phyloP scores from a whole-genome alignment of 2,329 filamentous ascomycete species.

The Fusarium chlamydosporum region DNA sequence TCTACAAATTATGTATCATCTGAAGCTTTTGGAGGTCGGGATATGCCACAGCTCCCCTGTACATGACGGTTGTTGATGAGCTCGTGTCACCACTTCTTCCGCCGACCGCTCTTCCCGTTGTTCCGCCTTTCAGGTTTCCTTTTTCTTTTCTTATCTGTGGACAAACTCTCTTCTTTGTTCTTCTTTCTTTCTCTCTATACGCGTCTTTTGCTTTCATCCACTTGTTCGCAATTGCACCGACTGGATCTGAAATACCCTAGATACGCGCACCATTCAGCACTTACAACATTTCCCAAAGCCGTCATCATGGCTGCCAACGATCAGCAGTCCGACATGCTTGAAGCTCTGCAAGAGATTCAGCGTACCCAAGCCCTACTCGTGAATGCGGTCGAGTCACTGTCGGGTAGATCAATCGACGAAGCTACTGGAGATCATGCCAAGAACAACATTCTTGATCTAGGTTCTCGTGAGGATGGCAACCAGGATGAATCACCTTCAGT shows the following conservation, averaged over 20 bases:
- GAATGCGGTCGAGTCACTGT: slow-evolving; percentile 58
- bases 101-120: slow-evolving; percentile 43
- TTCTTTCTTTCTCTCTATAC: slow-evolving; percentile 2
- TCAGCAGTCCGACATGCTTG: slow-evolving; percentile 46
- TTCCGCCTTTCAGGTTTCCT: slow-evolving; percentile 35
- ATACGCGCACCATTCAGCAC: slow-evolving; percentile 6
- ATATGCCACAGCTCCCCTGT: slow-evolving; percentile 33
- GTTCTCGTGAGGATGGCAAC: slow-evolving; percentile 27
- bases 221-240: slow-evolving; percentile 5
- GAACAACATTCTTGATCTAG: slow-evolving; percentile 24
- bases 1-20: slow-evolving; percentile 42
- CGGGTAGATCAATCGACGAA: slow-evolving; percentile 50
- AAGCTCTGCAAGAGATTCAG: slow-evolving; percentile 59
- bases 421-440: slow-evolving; percentile 21
- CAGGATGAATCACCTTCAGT: slow-evolving; percentile 20
- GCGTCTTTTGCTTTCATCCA: neutral
- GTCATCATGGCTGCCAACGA: slow-evolving; percentile 47
- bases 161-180: slow-evolving; percentile 9
- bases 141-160: slow-evolving; percentile 12
- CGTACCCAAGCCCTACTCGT: slow-evolving; percentile 60
- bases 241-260: slow-evolving; percentile 27
- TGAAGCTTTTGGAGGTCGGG: slow-evolving; percentile 31
- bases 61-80: slow-evolving; percentile 30
- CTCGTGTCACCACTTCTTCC: slow-evolving; percentile 39
- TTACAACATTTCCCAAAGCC: slow-evolving; percentile 3